Base-by-base conservation (phyloP, 1,284 basidiomycete species). In the Xerocomus cyaneibrunnescens region DNA sequence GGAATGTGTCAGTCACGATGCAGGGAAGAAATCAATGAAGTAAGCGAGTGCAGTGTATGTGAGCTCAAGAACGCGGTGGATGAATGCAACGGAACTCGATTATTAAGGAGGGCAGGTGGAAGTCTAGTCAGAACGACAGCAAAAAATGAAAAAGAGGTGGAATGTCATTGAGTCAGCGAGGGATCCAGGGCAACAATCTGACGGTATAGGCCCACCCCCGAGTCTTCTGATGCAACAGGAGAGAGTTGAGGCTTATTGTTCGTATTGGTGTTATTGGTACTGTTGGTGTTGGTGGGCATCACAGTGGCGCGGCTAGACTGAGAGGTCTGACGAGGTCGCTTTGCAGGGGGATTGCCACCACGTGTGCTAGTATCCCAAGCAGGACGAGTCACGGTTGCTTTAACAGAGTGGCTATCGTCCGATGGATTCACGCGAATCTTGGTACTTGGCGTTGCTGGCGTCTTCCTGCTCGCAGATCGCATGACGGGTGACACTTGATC, bases 211-310 rank as follows among this genome's bases (percentile, higher is more conserved):
- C 85, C 87, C 59, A 91, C 86, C 57, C 86, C 87, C 49, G 89
- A 91, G 67, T 91, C 88, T 66, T 91, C 88, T 35, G 86, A 89
- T n/a, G 84, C 87, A 30, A 85, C 85, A 52, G 88, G 87, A 9
- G 87, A 89, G 16, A 79, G 72, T 28, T 87, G 72, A 30, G 74
- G 68, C 67, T 86, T 87, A 44, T 72, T 51, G 31, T n/a, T n/a
- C n/a, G n/a, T n/a, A n/a, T 72, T 45, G 32, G 3, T 36, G 31
- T 3, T 47, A 21, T 31, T 42, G 31, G 12, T 48, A n/a, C 21
- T 46, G 10, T 9, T 45, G 7, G 43, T 21, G 5, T 44, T 39
- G 6, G 52, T 63, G 13, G 60, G 39, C 27, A 55, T 63, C 30
- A 62, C 48, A 5, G 60, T 56, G 31, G 50, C 66, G 27, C 49